Conservation (phyloP, 2,329 filamentous ascomycete species). For the Alternaria angustiovoidea region DNA sequence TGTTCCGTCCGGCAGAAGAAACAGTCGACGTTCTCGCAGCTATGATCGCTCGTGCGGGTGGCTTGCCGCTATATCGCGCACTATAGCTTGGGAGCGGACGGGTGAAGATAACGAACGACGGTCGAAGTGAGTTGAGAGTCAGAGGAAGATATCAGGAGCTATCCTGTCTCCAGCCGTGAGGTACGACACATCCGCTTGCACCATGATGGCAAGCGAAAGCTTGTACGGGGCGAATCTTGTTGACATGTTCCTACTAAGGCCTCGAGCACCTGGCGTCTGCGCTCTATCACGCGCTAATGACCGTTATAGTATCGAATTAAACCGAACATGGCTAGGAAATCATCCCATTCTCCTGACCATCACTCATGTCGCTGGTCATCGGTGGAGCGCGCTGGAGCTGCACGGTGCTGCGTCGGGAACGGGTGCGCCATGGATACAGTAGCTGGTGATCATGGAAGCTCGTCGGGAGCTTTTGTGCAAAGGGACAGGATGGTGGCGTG, state of each 20-base stretch:
- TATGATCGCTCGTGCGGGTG: slow-evolving; percentile 7
- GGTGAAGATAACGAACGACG: not conserved
- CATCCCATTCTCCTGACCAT: slow-evolving; percentile 4
- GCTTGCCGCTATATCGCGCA: slow-evolving; percentile 15
- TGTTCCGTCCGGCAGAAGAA: not conserved
- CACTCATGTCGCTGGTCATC: slow-evolving; percentile 4
- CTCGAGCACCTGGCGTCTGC: slow-evolving; percentile 28
- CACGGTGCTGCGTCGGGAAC: slow-evolving; percentile 22
- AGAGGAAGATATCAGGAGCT: slow-evolving; percentile 12
- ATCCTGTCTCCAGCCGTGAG: not conserved
- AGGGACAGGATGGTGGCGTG: slow-evolving; percentile 2
- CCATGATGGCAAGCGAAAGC: slow-evolving; percentile 13
- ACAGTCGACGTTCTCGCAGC: not conserved
- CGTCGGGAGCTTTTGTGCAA: slow-evolving; percentile 2
- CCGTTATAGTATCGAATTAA: slow-evolving; percentile 17
- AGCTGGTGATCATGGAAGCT: slow-evolving; percentile 1
- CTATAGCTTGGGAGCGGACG: slow-evolving; percentile 11
- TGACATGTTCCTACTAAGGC: slow-evolving; percentile 11
- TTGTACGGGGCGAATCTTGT: slow-evolving; percentile 7
- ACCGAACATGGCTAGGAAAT: slow-evolving; percentile 18
- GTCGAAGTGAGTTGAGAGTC: not conserved
- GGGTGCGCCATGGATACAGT: slow-evolving; percentile 14
- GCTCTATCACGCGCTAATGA: slow-evolving; percentile 29
- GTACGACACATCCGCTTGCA: not conserved
- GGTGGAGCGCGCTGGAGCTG: slow-evolving; percentile 4